These are phyloP conservation scores for Fomes fomentarius DNA, from an alignment of 1,284 basidiomycete species.

Conservation along the genomic window DNA sequence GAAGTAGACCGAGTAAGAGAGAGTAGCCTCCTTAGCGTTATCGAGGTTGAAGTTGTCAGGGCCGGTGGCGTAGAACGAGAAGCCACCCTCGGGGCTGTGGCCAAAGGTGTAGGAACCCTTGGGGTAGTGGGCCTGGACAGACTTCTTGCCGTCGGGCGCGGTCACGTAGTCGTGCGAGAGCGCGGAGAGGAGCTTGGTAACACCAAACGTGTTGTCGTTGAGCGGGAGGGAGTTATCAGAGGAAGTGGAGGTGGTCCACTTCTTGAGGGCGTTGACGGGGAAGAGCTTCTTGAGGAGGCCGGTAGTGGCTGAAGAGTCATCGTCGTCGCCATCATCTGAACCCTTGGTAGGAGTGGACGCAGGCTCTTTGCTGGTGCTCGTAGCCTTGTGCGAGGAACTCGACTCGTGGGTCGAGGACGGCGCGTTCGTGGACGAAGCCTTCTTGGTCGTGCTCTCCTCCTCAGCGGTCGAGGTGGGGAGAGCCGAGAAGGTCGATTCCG, in stretches of 20 bases:
- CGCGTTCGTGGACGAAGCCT: background rate
- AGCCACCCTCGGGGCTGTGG: conserved; percentile 54
- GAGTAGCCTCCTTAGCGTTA: conserved; percentile 50
- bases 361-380: conserved; percentile 2
- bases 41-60: conserved; percentile 47
- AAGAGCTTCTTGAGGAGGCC: conserved; percentile 41
- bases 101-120: conserved; percentile 62
- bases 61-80: conserved; percentile 63
- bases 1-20: conserved; percentile 66
- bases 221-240: conserved; percentile 40
- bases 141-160: conserved; percentile 50
- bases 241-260: conserved; percentile 45
- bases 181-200: conserved; percentile 38
- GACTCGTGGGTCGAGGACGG: conserved; percentile 11
- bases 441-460: background rate
- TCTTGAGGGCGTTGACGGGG: conserved; percentile 41
- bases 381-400: conserved; percentile 5
- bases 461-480: conserved; percentile 1
- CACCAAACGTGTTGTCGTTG: conserved; percentile 47
- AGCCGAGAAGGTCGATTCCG: conserved; percentile 4
- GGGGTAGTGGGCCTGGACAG: conserved; percentile 61
- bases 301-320: background rate
- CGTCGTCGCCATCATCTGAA: background rate
- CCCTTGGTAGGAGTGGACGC: conserved; percentile 3
- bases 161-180: conserved; percentile 45